Conservation (phyloP, 2,329 filamentous ascomycete species). For the Aspergillus sp. region DNA sequence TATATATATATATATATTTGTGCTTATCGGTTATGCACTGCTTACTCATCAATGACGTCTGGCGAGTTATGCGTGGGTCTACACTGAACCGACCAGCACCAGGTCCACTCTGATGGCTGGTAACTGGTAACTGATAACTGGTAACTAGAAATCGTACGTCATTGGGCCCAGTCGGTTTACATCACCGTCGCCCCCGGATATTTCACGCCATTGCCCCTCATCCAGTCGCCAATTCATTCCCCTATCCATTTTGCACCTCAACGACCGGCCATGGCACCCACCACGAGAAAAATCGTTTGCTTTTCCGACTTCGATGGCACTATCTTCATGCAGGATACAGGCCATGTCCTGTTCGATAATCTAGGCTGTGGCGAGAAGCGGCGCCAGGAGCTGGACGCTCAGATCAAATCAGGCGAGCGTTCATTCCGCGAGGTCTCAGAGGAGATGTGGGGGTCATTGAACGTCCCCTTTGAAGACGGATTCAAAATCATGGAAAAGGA, state of each 20-base stretch:
- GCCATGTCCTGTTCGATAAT: conserved; percentile 67
- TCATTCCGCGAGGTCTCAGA: conserved; percentile 70
- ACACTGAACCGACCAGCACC: no score
- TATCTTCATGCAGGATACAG: conserved; percentile 71
- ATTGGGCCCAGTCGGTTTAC: no score
- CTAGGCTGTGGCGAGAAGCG: conserved; percentile 61
- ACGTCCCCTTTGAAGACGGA: conserved; percentile 66
- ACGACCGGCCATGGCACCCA: conserved; percentile 2
- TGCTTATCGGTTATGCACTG: no score
- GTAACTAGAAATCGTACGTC: no score
- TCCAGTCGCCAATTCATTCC: no score
- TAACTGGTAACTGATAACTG: no score
- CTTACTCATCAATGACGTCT: no score
- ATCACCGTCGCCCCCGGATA: no score
- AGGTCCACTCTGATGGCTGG: no score
- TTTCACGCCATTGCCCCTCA: no score
- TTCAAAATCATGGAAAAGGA: conserved; percentile 64
- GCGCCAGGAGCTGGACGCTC: conserved; percentile 59
- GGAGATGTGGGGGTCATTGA: conserved; percentile 69
- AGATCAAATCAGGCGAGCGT: conserved; percentile 65
- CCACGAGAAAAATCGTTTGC: conserved; percentile 46
- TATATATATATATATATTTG: no score
- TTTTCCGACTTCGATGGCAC: conserved; percentile 68
- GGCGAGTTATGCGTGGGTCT: no score
- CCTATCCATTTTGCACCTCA: background rate